Evolutionary conservation across 108 stramenopile species (phyloP).

Genomic region (Thalassiosira profunda): DNA sequence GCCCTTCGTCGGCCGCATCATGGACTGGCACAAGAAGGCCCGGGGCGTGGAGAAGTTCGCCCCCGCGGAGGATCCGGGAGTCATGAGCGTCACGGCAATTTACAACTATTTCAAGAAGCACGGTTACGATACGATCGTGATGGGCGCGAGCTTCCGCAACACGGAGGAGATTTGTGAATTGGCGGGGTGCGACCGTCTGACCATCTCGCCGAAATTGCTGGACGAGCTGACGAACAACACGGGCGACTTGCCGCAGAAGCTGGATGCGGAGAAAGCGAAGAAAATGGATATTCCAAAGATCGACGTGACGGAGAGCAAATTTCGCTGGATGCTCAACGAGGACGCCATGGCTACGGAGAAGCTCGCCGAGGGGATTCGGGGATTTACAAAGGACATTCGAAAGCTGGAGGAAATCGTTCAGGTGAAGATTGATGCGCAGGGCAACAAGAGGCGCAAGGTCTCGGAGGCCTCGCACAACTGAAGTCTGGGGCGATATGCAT

Average conservation of each 20-base stretch:
- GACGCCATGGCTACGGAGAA: slow-evolving; percentile 99
- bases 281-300: slow-evolving; percentile 81
- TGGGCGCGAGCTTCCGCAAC: slow-evolving; percentile 98
- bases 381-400: slow-evolving; percentile 93
- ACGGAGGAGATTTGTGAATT: slow-evolving; percentile 86
- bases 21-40: slow-evolving; percentile 98
- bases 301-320: slow-evolving; percentile 86
- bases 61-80: slow-evolving; percentile 96
- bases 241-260: slow-evolving; percentile 53
- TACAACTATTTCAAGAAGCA: slow-evolving; percentile 99
- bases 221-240: slow-evolving; percentile 62
- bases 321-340: slow-evolving; percentile 98
- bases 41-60: slow-evolving; percentile 75
- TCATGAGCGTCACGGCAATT: slow-evolving; percentile 92
- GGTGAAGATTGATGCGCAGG: slow-evolving; percentile 61
- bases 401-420: slow-evolving; percentile 95
- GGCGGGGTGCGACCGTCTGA: slow-evolving; percentile 91
- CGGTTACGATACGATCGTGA: slow-evolving; percentile 97
- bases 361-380: slow-evolving; percentile 97
- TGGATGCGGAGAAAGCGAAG: slow-evolving; percentile 67
- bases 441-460: slow-evolving; percentile 3
- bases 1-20: slow-evolving; percentile 99
- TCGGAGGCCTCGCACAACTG: too few species aligned
- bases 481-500: too few species aligned
- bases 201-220: slow-evolving; percentile 83